These are phyloP conservation scores for Claviceps fusiformis DNA, from an alignment of 2,329 filamentous ascomycete genomes.

Conservation along the genomic window DNA sequence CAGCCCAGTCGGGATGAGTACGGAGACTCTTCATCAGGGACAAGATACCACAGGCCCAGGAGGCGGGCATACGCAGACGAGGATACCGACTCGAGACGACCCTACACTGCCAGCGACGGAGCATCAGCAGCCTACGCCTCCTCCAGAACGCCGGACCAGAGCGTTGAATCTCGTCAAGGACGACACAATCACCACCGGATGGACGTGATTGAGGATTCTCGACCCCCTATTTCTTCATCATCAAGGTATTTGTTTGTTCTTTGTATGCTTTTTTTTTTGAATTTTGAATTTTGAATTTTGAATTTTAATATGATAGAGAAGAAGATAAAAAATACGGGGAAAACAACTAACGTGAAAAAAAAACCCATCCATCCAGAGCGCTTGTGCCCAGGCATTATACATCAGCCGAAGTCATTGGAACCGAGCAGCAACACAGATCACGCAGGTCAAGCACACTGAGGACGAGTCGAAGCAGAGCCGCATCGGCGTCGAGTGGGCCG, in stretches of 20 bases:
- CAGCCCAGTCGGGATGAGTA: slow-evolving; percentile 16
- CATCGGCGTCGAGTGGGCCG: slow-evolving; percentile 8
- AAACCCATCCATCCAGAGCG: slow-evolving; percentile 2
- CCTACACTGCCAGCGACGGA: slow-evolving; percentile 14
- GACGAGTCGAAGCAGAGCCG: slow-evolving; percentile 9
- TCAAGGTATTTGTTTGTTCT: slow-evolving; percentile 13
- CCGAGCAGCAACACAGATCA: slow-evolving; percentile 3
- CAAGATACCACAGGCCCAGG: slow-evolving; percentile 11
- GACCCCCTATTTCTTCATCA: slow-evolving; percentile 21
- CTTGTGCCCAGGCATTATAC: slow-evolving; percentile 7
- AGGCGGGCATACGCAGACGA: slow-evolving; percentile 13
- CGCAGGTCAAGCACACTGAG: slow-evolving; percentile 9
- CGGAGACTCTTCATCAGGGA: slow-evolving; percentile 13
- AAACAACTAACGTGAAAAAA: background rate
- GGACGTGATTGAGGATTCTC: slow-evolving; percentile 20
- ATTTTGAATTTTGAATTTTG: too few species aligned
- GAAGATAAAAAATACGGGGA: too few species aligned
- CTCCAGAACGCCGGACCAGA: slow-evolving; percentile 16
- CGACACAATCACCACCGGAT: slow-evolving; percentile 10
- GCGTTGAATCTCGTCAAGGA: slow-evolving; percentile 16
- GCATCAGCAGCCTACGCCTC: slow-evolving; percentile 16
- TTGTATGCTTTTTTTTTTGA: background rate
- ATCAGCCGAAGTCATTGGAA: slow-evolving; percentile 9
- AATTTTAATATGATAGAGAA: too few species aligned
- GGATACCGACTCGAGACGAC: slow-evolving; percentile 10